A percentile compares a stretch with the other conserved stretches of the same genome.
These are phyloP conservation scores for Monosporascus ibericus DNA, from an alignment of 2,329 filamentous ascomycete species.

Conservation along the genomic window DNA sequence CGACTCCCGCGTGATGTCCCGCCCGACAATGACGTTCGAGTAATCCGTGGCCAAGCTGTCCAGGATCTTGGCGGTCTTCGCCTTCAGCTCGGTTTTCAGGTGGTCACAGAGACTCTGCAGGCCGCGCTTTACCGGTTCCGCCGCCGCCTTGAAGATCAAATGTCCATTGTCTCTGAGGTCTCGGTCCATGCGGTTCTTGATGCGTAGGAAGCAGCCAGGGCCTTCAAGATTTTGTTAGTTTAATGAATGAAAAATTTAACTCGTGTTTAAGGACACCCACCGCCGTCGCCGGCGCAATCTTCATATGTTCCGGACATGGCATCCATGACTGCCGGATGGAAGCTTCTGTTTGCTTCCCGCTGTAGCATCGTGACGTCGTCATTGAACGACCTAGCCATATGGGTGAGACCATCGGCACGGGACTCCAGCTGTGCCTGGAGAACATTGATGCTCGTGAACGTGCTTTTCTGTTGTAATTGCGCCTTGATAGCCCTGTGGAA, in stretches of 20 bases:
- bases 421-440: conserved; percentile 8
- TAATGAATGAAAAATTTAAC: background rate
- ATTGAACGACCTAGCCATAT: conserved; percentile 1
- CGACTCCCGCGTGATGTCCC: background rate
- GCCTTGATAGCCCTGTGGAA: conserved; percentile 3
- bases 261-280: background rate
- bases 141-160: conserved; percentile 3
- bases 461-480: conserved; percentile 1
- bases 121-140: background rate
- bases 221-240: conserved; percentile 5
- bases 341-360: conserved; percentile 7
- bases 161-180: conserved; percentile 1
- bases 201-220: conserved; percentile 11
- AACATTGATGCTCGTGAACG: conserved; percentile 1
- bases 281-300: conserved; percentile 2
- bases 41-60: conserved; percentile 9
- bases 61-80: conserved; percentile 2
- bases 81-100: conserved; percentile 2
- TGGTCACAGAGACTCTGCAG: conserved; percentile 2
- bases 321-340: conserved; percentile 4
- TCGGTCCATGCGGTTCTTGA: conserved; percentile 4
- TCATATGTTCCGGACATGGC: conserved; percentile 5
- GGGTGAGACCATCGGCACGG: background rate
- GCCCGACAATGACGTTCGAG: conserved; percentile 2
- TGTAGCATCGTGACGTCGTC: conserved; percentile 2